Percentiles rank a stretch among this genome's conserved stretches.
These are phyloP conservation scores for Trichoderma brevicompactum DNA, from an alignment of 2,329 filamentous ascomycete genomes.

Conservation along the genomic window DNA sequence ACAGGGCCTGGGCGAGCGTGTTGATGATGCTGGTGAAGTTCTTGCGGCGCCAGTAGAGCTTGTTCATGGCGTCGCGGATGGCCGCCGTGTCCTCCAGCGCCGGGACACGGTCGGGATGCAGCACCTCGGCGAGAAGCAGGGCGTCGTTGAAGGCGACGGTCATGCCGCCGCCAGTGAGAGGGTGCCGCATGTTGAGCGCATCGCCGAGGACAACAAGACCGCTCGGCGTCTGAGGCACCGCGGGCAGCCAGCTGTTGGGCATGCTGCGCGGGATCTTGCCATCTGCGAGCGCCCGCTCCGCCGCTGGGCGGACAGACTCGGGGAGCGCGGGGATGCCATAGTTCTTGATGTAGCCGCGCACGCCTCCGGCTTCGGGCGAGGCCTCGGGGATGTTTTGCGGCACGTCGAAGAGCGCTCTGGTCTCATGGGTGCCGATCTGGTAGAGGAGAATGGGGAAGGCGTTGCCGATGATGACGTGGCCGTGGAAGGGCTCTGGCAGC, in stretches of 20 bases:
- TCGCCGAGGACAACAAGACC: conserved; percentile 87
- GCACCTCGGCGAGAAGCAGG: conserved; percentile 72
- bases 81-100: conserved; percentile 68
- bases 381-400: conserved; percentile 78
- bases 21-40: conserved; percentile 86
- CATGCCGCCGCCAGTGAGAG: conserved; percentile 96
- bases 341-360: conserved; percentile 81
- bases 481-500: conserved; percentile 74
- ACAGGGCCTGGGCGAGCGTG: conserved; percentile 94
- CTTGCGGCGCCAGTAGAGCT: conserved; percentile 90
- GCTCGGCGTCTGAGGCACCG: conserved; percentile 59
- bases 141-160: conserved; percentile 96
- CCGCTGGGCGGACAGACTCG: conserved; percentile 69
- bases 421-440: conserved; percentile 95
- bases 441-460: conserved; percentile 83
- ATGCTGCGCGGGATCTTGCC: conserved; percentile 80
- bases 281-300: conserved; percentile 75
- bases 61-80: conserved; percentile 69
- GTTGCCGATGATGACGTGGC: conserved; percentile 85
- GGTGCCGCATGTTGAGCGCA: conserved; percentile 99
- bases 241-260: conserved; percentile 94
- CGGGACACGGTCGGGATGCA: conserved; percentile 71
- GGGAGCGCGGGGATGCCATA: conserved; percentile 81
- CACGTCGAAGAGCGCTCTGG: conserved; percentile 85
- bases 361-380: conserved; percentile 73